Conservation (phyloP, 2,329 filamentous ascomycete genomes). For the Diaporthe destruens region DNA sequence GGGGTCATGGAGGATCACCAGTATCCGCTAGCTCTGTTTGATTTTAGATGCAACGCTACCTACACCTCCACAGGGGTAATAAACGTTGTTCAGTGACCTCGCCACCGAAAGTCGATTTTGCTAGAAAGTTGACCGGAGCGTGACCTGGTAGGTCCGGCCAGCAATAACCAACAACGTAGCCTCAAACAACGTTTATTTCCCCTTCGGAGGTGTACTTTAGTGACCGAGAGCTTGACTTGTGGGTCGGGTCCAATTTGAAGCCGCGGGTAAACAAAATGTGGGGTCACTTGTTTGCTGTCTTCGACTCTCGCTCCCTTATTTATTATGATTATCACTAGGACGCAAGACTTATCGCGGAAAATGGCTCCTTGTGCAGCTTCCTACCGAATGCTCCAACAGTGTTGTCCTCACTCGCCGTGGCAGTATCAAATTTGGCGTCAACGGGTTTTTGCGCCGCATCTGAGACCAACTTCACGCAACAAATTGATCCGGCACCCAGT, state of each 20-base stretch:
- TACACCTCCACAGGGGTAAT: too few species aligned
- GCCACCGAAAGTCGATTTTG: too few species aligned
- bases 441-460: not conserved
- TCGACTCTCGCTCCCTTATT: not conserved
- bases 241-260: not conserved
- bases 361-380: not conserved
- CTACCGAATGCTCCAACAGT: not conserved
- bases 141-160: too few species aligned
- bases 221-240: slow-evolving; percentile 18
- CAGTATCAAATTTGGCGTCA: not conserved
- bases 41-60: not conserved
- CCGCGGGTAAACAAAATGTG: not conserved
- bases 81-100: too few species aligned
- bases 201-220: too few species aligned
- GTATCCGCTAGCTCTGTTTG: slow-evolving; percentile 17
- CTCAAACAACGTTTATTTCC: too few species aligned
- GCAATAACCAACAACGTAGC: too few species aligned
- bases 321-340: not conserved
- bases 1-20: slow-evolving; percentile 15
- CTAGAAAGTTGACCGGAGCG: too few species aligned
- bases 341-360: not conserved
- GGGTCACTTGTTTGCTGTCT: slow-evolving; percentile 2
- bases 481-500: not conserved
- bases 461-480: not conserved
- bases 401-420: not conserved